Evolutionary conservation across 2,329 filamentous ascomycete species (phyloP), one percentile per base, ranked within the genome.

Genomic region (Alternaria dauci): DNA sequence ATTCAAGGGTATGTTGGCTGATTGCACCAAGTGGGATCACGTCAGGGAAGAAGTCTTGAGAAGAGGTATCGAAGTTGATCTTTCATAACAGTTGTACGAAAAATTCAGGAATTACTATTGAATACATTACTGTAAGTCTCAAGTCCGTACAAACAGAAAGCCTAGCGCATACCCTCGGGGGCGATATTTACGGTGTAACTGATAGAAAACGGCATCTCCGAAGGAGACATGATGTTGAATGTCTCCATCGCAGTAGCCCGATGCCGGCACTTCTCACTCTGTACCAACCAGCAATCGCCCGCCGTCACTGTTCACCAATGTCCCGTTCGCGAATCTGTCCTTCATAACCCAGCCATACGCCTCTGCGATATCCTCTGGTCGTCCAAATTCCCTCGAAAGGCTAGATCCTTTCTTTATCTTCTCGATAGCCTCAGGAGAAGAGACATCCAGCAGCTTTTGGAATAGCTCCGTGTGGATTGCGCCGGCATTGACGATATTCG

Each of bases 321-420:
- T 66, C 1, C 81, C 81, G 1, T 76, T 81, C 9, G 75, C 72
- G 66, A 78, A 81, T 36, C 65, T 52, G 70, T 82, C 81, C 62
- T 76, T 78, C 81, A 83, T 83, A 9, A 78, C 46, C 66, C 78
- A 82, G 4, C 79, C 65, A 75, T 82, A 83, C 20, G 77, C 76
- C 71, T 83, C 81, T 1, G 80, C 81, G 55, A 79, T 67, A 68
- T 83, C 81, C 55, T 69, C 68, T 5, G 72, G 71, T 30, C 62
- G 57, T 2, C 74, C 76, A 42, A 75, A 62, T 8, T 58, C 58
- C 3, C 58, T 60, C 38, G 66, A 66, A 48, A 79, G 56, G 23
- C 66, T 73, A 3, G 61, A 65, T 34, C 61, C 47, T 52, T 47
- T 58, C 62, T 48, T 68, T 25, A 70, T 61, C 38, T 62, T 59